Base-by-base conservation (phyloP, 371 early-diverging fungal genomes). In the Mucor piriformis region DNA sequence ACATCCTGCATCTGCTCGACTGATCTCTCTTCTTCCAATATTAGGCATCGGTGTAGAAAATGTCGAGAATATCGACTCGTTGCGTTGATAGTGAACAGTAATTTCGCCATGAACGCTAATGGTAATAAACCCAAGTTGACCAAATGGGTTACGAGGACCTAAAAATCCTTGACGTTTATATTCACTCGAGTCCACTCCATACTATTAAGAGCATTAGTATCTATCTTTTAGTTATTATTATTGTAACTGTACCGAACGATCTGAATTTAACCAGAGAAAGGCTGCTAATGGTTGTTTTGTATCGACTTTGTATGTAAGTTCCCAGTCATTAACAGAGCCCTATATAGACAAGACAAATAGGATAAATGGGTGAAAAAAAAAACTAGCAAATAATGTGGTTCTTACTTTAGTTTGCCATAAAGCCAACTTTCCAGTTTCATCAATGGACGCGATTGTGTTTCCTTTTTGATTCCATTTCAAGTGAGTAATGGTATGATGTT, bases 141-240 rank as follows among this genome's bases (percentile, higher is more conserved):
- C 81, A 38, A 68, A 75, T 0, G 77, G 76, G 44, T 77, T 80
- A n/a, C 76, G 63, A n/a, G 76, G 74, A 4, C 76, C 76, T 16
- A 49, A 6, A 0, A 70, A 37, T 8, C 51, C 53, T 20, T 68
- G 63, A 2, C 70, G 56, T 11, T 42, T 43, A 23, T 46, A 46
- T 21, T 15, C 12, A 10, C 21, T 55, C 15, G 59, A 33, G 42
- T 57, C 38, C 18, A 49, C n/a, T 6, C 50, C 35, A 60, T 64
- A 61, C 67, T 74, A 64, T 40, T 1, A 29, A 29, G 29, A 29
- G 8, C 29, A 29, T 6, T 6, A 29, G 8, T 8, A 1, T 29
- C 29, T 29, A 6, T 29, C 29, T 29, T 29, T 29, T 29, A 6
- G 4, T 8, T 29, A 6, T 29, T 29, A 8, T 29, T 6, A 6